Percentiles rank a stretch among this genome's conserved stretches.
phyloP scores from a whole-genome alignment of 2,329 filamentous ascomycete species.

The Sclerotinia nivalis region DNA sequence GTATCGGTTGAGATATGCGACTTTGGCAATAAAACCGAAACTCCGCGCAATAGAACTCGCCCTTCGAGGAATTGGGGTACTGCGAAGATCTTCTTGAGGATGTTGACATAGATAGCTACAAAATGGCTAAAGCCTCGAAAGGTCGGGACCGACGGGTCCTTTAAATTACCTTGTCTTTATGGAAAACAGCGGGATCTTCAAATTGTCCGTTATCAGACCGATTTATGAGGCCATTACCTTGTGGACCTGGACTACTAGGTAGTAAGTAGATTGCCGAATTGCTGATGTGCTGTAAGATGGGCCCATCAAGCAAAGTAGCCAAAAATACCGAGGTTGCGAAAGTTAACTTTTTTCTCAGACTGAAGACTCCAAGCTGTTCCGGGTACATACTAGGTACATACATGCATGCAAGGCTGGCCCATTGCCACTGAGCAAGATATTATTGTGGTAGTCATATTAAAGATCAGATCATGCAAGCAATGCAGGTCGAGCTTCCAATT shows the following conservation, averaged over 20 bases:
- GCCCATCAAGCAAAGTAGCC: background rate
- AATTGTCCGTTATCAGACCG: background rate
- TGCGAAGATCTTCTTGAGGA: background rate
- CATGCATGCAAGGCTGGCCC: conserved; percentile 5
- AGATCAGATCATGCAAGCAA: conserved; percentile 1
- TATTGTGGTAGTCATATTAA: background rate
- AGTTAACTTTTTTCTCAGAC: background rate
- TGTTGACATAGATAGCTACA: background rate
- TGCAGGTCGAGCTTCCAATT: background rate
- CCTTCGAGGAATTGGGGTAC: background rate
- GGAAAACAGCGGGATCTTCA: background rate
- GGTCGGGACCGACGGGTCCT: background rate
- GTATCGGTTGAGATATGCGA: no score
- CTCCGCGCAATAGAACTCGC: background rate
- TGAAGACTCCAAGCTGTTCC: background rate
- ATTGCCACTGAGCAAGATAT: background rate
- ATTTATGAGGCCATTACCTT: background rate
- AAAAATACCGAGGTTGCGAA: background rate
- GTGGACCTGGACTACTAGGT: background rate
- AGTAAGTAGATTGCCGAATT: background rate
- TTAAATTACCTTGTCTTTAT: background rate
- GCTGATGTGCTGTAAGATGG: background rate
- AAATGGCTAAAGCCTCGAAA: background rate
- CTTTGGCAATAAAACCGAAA: background rate
- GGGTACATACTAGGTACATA: background rate